These are phyloP conservation scores for Phialemoniopsis sp. DNA, from an alignment of 2,329 filamentous ascomycete genomes.

Conservation along the genomic window DNA sequence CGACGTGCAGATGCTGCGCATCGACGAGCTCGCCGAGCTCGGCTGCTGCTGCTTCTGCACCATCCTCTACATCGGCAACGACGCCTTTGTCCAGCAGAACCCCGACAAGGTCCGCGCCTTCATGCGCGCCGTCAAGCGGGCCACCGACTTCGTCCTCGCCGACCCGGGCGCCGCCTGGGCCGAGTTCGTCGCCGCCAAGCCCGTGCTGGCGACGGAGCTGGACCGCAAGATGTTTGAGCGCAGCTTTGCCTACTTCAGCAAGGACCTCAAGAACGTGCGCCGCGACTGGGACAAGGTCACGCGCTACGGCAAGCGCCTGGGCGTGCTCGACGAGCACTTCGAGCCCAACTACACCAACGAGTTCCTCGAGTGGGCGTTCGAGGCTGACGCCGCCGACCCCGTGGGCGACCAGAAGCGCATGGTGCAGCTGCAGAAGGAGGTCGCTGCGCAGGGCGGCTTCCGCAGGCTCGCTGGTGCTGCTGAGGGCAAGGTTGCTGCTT, in stretches of 20 bases:
- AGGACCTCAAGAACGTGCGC: slow-evolving; percentile 68
- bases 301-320: slow-evolving; percentile 69
- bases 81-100: slow-evolving; percentile 62
- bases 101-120: slow-evolving; percentile 64
- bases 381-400: slow-evolving; percentile 62
- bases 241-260: slow-evolving; percentile 72
- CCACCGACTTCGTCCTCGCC: slow-evolving; percentile 67
- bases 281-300: slow-evolving; percentile 79
- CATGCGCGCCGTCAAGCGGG: slow-evolving; percentile 68
- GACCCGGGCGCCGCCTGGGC: slow-evolving; percentile 59
- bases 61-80: slow-evolving; percentile 77
- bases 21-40: slow-evolving; percentile 74
- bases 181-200: slow-evolving; percentile 70
- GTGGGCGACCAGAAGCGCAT: slow-evolving; percentile 72
- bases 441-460: slow-evolving; percentile 64
- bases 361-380: slow-evolving; percentile 63
- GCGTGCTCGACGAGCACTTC: slow-evolving; percentile 60
- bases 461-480: slow-evolving; percentile 26
- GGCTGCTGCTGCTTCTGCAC: slow-evolving; percentile 84
- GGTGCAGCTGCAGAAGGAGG: slow-evolving; percentile 62
- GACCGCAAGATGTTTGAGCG: slow-evolving; percentile 80
- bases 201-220: slow-evolving; percentile 61
- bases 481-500: too few species aligned
- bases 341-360: slow-evolving; percentile 72
- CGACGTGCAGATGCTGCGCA: slow-evolving; percentile 77